phyloP scores from a whole-genome alignment of 257 asterid species.

The Buddleja alternifolia region DNA sequence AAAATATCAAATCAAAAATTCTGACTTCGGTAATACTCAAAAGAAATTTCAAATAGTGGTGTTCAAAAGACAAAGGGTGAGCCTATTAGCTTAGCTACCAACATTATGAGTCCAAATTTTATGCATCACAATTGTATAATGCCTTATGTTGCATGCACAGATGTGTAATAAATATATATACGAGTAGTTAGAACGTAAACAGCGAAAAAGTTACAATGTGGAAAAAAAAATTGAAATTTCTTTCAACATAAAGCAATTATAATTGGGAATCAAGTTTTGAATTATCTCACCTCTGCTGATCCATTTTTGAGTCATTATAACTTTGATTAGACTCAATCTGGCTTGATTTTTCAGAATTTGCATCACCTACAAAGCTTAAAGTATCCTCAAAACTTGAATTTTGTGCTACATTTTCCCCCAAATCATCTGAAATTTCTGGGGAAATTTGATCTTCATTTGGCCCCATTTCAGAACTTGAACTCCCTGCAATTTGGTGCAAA shows the following conservation, averaged over 20 bases:
- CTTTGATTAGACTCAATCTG: constrained; percentile 19
- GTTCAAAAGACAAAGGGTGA: too few relatives aligned
- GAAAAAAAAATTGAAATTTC: not conserved
- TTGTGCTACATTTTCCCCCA: constrained; percentile 12
- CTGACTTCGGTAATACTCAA: too few relatives aligned
- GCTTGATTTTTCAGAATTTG: constrained; percentile 18
- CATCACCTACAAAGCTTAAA: constrained; percentile 19
- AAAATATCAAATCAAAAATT: too few relatives aligned
- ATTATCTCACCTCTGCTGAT: constrained; percentile 36
- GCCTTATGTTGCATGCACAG: too few relatives aligned
- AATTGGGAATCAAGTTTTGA: not conserved
- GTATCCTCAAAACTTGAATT: constrained; percentile 21
- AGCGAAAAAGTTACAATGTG: too few relatives aligned
- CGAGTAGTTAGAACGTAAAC: too few relatives aligned
- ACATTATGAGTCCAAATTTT: too few relatives aligned
- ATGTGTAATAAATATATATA: too few relatives aligned
- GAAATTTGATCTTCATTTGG: not conserved
- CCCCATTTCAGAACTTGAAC: constrained; percentile 24
- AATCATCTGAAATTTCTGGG: constrained; percentile 1
- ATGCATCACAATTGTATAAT: too few relatives aligned
- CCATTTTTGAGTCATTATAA: constrained; percentile 44
- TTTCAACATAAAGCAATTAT: not conserved
- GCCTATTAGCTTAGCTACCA: too few relatives aligned
- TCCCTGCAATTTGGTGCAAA: constrained; percentile 16
- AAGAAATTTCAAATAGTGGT: too few relatives aligned